Base-by-base conservation (phyloP, 352 stramenopile species). In the Phytophthora europaea region DNA sequence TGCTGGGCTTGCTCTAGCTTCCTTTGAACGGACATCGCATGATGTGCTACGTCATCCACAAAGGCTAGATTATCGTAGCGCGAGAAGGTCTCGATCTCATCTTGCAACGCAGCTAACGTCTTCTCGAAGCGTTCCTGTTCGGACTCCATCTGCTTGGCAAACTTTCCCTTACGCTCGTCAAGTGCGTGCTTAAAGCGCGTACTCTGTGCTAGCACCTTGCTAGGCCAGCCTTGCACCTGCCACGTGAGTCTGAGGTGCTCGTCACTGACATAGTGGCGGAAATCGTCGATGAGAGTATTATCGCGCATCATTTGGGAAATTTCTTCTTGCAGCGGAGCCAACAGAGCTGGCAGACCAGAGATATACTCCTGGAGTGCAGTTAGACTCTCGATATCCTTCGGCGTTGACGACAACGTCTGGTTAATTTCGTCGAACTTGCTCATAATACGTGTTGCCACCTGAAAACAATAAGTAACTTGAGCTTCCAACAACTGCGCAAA, bases 111-210 rank as follows among this genome's bases (percentile, higher is more conserved):
- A 9, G 75, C 67, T 5, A 99, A 73, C 8, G 87, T 92, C 62
- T 98, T 95, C 10, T 97, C 88, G 67, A 98, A 99, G 0, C 91
- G 85, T 50, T 97, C 88, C 70, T 99, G 96, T 69, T 98, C 96
- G 0, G 93, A 93, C 56, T 98, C 89, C 95, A 99, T 98, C 59
- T 98, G 90, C 59, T 97, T 94, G 6, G 93, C 82, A 65, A 98
- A 98, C 61, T 92, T 91, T 7, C 79, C 72, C 63, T 98, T 98
- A 12, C 87, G 89, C 47, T 97, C 83, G 6, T 96, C 87, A 5
- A 97, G 80, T 3, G 81, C 83, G 26, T 75, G 85, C 38, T 96
- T 94, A 62, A 95, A 93, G 1, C 87, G 79, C 5, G 85, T 71
- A 55, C 90, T 94, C 63, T 98, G 92, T 9, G 90, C 83, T 6